Base-by-base conservation (phyloP, 345 rosid species). In the Sisymbrium irio region DNA sequence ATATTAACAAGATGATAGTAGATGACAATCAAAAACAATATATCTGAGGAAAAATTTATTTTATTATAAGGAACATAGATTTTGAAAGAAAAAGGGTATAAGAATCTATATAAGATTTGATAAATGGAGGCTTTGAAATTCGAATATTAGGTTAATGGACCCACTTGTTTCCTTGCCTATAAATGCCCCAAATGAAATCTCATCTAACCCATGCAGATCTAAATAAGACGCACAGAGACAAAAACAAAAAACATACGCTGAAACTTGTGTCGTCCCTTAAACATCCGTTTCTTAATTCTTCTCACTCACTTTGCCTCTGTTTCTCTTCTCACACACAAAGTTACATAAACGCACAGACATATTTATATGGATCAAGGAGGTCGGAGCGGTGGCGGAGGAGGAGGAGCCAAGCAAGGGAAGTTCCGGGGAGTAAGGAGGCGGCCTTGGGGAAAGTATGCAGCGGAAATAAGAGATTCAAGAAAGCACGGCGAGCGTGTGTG, bases 361-460 rank as follows among this genome's bases (percentile, higher is more conserved):
- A 22, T 1, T 33, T 5, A 50, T 14, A 75, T 76, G 79, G 79
- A 76, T 22, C 79, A 76, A 62, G 79, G 79, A 62, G 50, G 75
- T 53, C 58, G 70, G 14, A 76, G 59, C 40, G 32, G 57, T 30
- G 69, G 78, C 9, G 78, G 73, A 2, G 72, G 62, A 33, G 79
- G 65, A 54, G 90, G 85, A 42, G 49, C 74, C 3, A 64, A 75
- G 17, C 79, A 68, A 47, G 89, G 74, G 80, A 71, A 71, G 57
- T 84, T 18, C 84, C 79, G 98, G 2, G 98, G 98, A 1, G 95
- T 92, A 17, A 79, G 98, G 33, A 83, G 85, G 62, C 71, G 98
- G 66, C 96, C 96, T 0, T 90, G 98, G 98, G 98, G 98, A 0
- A 92, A 92, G 77, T 92, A 69, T 3, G 98, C 98, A 0, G 91